Percentiles rank a stretch among this genome's conserved stretches.
Evolutionary conservation across 129 eudicot genomes (phyloP).

Genomic region (Centrapalus pauciflorus): DNA sequence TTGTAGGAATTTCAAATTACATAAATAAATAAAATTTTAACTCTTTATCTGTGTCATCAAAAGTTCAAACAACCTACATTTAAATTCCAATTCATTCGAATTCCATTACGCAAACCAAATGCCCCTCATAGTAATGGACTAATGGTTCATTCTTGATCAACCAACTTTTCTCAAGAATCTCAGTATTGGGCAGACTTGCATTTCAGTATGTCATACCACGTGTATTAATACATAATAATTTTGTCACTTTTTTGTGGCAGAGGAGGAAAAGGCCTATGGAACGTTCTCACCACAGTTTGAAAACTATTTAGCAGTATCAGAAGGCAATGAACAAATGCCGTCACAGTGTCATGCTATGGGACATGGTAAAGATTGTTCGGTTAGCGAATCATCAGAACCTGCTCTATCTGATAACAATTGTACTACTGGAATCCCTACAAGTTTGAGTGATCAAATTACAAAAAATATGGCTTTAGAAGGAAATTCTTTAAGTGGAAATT

Average conservation of each 20-base stretch:
- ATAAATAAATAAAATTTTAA: too few species aligned
- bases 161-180: neutral
- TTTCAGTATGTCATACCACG: neutral
- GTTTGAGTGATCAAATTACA: conserved; percentile 18
- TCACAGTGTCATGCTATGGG: conserved; percentile 6
- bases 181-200: neutral
- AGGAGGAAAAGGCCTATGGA: conserved; percentile 35
- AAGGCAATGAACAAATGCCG: neutral
- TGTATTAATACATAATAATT: neutral
- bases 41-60: too few species aligned
- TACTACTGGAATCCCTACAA: conserved; percentile 13
- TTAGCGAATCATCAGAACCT: conserved; percentile 9
- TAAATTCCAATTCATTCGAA: too few species aligned
- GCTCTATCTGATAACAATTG: conserved; percentile 13
- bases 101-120: too few species aligned
- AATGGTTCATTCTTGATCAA: neutral
- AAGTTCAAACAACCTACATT: too few species aligned
- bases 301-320: conserved; percentile 19
- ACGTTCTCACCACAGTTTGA: conserved; percentile 49
- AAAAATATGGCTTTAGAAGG: conserved; percentile 4
- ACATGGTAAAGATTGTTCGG: conserved; percentile 16
- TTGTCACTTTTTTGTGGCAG: conserved; percentile 21
- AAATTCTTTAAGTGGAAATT: conserved; percentile 6
- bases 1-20: too few species aligned
- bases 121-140: too few species aligned